These are phyloP conservation scores for Acanthamoeba rhysodes DNA, from an alignment of 208 protist species.

Conservation along the genomic window DNA sequence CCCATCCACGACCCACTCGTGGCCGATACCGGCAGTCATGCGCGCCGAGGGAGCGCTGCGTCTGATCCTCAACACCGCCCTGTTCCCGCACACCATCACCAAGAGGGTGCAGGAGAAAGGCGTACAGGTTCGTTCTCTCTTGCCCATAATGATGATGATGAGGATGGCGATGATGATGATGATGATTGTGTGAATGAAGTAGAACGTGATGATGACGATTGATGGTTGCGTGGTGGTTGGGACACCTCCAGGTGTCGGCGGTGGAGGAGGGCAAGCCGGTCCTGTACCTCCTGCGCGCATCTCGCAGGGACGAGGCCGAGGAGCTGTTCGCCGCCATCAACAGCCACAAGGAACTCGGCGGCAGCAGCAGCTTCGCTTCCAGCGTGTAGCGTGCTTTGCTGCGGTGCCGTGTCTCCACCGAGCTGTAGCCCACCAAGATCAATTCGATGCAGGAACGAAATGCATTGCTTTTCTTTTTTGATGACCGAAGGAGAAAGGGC, in stretches of 20 bases:
- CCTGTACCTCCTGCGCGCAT: not conserved
- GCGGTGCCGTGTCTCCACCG: no score
- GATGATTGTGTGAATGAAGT: no score
- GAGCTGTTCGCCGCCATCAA: not conserved
- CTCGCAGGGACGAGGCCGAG: not conserved
- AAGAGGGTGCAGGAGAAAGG: not conserved
- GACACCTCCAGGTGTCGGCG: not conserved
- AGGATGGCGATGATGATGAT: no score
- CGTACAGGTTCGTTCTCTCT: not conserved
- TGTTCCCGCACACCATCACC: not conserved
- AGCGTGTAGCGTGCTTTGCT: no score
- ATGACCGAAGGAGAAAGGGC: no score
- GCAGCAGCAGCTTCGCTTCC: no score
- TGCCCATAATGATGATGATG: no score
- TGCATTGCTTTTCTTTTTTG: no score
- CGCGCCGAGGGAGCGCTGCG: not conserved
- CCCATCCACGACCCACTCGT: not conserved
- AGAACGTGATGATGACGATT: no score
- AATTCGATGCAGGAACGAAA: no score
- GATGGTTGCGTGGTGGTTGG: no score
- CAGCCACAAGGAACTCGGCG: not conserved
- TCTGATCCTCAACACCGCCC: not conserved
- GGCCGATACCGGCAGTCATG: not conserved
- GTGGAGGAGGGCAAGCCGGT: not conserved
- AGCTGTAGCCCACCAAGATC: no score